These are phyloP conservation scores for Isatis tinctoria DNA, from an alignment of 345 rosid genomes.

Conservation along the genomic window DNA sequence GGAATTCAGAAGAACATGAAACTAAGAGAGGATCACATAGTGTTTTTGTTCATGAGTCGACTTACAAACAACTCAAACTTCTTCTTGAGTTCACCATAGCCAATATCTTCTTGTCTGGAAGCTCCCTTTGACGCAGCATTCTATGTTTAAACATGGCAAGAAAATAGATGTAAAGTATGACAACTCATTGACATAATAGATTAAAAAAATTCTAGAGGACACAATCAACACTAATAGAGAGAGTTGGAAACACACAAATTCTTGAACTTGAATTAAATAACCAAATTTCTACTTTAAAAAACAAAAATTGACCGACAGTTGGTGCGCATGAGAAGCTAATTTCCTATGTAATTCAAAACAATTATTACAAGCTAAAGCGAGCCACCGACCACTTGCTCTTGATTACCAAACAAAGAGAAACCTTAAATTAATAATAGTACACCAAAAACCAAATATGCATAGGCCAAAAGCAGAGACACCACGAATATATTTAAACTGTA, in stretches of 20 bases:
- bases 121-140: background rate
- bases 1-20: background rate
- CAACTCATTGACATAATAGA: background rate
- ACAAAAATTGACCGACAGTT: background rate
- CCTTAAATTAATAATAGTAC: slow-evolving; percentile 6
- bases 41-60: background rate
- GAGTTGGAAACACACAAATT: background rate
- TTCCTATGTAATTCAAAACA: background rate
- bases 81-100: slow-evolving; percentile 52
- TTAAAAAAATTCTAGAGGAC: background rate
- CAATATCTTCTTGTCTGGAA: slow-evolving; percentile 26
- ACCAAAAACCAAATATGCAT: slow-evolving; percentile 2
- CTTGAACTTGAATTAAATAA: background rate
- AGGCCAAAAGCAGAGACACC: slow-evolving; percentile 18
- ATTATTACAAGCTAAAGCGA: background rate
- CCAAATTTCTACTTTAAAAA: background rate
- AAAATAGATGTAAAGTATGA: background rate
- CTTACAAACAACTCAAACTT: slow-evolving; percentile 73
- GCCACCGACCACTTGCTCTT: slow-evolving; percentile 15
- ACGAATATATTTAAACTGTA: background rate
- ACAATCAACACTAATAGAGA: background rate
- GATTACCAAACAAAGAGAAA: slow-evolving; percentile 16
- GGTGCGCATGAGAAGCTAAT: background rate
- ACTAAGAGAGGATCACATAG: background rate
- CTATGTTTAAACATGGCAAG: background rate